Base-by-base conservation (phyloP, 2,329 filamentous ascomycete species). In the Ceratocystis destructans region DNA sequence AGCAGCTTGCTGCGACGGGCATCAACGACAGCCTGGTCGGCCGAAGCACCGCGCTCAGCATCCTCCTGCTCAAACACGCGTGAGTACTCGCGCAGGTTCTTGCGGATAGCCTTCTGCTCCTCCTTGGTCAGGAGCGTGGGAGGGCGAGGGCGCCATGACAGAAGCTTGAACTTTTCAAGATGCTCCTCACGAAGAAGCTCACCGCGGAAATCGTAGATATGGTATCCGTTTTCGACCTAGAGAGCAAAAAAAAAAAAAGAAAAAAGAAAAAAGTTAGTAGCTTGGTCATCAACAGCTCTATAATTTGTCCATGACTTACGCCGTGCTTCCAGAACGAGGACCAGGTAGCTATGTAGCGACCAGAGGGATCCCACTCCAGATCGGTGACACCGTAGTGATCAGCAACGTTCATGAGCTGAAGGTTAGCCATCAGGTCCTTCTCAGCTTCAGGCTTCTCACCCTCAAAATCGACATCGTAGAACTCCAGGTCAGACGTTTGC, bases 371-470 rank as follows among this genome's bases (percentile, higher is more conserved):
- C 94, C 94, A 99, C 75, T 97, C 93, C 62, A 97, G 87, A 74
- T 99, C 93, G 31, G 94, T 99, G 65, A 99, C 87, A 75, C 94
- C 94, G 77, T 97, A 99, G 79, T 99, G 94, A 72, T 99, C 94
- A 62, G 84, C 88, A 2, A 87, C 89, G 77, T 90, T 90, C 90
- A 97, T 96, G 72, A 95, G 82, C 79, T 96, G 91, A 66, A 99
- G 80, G 78, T 97, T 97, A 69, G 93, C 93, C 20, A 89, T 90
- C 69, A 99, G 79, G 72, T 97, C 92, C 81, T 96, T 96, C 75
- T 96, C 91, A 59, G 83, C 86, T 77, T 96, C 91, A 61, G 89
- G 86, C 80, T 93, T 95, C 79, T 97, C 94, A 70, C 95, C 94
- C 78, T 99, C 94, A 72, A 96, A 99, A 78, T 97, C 94, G 71